Evolutionary conservation across 2,329 filamentous ascomycete genomes (phyloP), one percentile per base, ranked within the genome.

Genomic region (Pseudogymnoascus sp.): DNA sequence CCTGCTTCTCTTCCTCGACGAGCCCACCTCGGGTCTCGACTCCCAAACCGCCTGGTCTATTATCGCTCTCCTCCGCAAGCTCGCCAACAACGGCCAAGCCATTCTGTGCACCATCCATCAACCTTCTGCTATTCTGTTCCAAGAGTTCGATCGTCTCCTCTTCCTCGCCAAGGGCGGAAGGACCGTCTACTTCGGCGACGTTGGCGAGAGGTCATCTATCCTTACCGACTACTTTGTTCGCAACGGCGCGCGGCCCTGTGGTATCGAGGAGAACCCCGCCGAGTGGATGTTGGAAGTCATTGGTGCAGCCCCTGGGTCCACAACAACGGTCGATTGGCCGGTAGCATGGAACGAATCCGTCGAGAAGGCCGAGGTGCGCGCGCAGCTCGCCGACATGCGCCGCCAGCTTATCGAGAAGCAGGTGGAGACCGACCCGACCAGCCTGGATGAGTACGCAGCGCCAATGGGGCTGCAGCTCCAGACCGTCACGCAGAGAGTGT

Each of bases 81-180:
- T 97, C 35, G 91, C 91, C 70, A 89, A 93, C 75, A 89, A 87
- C 66, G 93, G 93, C 14, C 91, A 96, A 74, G 93, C 93, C 61
- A 91, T 97, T 75, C 86, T 97, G n/a, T 96, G 92, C 78, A 97
- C 93, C 0, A 97, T 97, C 65, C 93, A 98, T 75, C 93, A 98
- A 75, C 93, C 93, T n/a, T 96, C 91, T 12, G 92, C 93, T 35
- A 92, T 96, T 83, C 82, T 97, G 61, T 96, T 97, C 80, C 90
- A 96, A 74, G 89, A 91, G 64, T 97, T 95, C 73, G 90, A 95
- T 71, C 84, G 89, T 64, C 83, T 95, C 6, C 81, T 93, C 33
- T 91, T 95, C 78, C 78, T 95, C 14, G 86, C 87, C 35, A 87
- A 84, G 71, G 90, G 90, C 63, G 90, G 90, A 63, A 84, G 81